phyloP scores from a whole-genome alignment of 495 filamentous ascomycete species.

The Xylaria flabelliformis region DNA sequence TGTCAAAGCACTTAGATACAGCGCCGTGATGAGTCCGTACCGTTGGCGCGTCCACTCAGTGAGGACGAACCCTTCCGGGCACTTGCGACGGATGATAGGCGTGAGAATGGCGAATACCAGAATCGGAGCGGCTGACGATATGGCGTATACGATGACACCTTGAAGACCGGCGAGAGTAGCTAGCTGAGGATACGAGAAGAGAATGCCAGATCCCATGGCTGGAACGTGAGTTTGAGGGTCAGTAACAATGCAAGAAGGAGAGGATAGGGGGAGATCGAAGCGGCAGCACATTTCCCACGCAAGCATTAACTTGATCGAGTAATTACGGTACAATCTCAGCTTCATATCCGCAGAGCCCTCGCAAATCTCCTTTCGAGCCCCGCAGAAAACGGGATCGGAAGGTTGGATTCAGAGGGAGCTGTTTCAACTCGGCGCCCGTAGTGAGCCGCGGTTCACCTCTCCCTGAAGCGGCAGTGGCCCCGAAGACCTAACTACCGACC shows the following conservation, averaged over 20 bases:
- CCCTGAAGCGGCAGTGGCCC: conserved; percentile 11
- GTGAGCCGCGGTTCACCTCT: conserved; percentile 69
- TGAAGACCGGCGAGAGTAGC: conserved; percentile 79
- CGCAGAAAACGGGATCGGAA: conserved; percentile 33
- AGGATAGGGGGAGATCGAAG: conserved; percentile 54
- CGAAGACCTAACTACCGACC: conserved; percentile 21
- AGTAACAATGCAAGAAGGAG: conserved; percentile 33
- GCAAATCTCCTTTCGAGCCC: conserved; percentile 8
- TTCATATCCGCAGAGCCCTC: conserved; percentile 57
- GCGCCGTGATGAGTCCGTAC: conserved; percentile 67
- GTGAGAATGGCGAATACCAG: conserved; percentile 71
- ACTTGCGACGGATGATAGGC: conserved; percentile 74
- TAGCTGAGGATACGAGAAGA: conserved; percentile 80
- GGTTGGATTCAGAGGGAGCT: conserved; percentile 56
- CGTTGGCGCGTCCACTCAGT: conserved; percentile 81
- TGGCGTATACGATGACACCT: conserved; percentile 72
- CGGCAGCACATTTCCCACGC: conserved; percentile 93
- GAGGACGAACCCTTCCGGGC: conserved; percentile 77
- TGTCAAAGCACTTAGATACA: conserved; percentile 73
- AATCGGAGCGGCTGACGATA: conserved; percentile 70
- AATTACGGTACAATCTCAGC: conserved; percentile 90
- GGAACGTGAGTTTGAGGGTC: conserved; percentile 39
- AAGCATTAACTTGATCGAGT: conserved; percentile 97
- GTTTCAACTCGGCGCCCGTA: conserved; percentile 77
- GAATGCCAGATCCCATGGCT: conserved; percentile 80